Percentiles rank a stretch among this genome's conserved stretches.
phyloP scores from a whole-genome alignment of 306 rosid genomes.

The Spatholobus suberectus region DNA sequence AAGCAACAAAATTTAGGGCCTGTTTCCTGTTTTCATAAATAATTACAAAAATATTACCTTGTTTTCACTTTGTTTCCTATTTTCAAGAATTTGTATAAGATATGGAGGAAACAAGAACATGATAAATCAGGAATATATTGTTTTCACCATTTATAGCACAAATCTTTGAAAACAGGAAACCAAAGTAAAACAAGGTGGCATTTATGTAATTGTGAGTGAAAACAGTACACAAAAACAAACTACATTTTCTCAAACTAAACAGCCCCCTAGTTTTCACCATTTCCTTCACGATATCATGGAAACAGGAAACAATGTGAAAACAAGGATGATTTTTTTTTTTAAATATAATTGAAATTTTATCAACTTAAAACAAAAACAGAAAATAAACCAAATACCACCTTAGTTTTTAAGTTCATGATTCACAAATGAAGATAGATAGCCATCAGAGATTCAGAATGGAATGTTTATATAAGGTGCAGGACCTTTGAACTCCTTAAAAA shows the following conservation, averaged over 20 bases:
- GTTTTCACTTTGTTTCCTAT: not conserved
- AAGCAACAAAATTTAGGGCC: not conserved
- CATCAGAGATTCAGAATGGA: not conserved
- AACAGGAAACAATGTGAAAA: not conserved
- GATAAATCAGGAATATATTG: not conserved
- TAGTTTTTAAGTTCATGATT: not conserved
- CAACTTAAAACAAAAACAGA: not conserved
- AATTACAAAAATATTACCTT: not conserved
- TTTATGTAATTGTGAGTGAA: not conserved
- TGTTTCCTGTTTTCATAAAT: not conserved
- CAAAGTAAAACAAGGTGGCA: not conserved
- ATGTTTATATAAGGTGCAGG: not conserved
- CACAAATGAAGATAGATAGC: slow-evolving; percentile 23
- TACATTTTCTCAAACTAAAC: not conserved
- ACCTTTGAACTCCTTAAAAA: slow-evolving; percentile 2
- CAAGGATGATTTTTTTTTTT: not conserved
- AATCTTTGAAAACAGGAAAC: not conserved
- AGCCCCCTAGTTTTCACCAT: slow-evolving; percentile 7
- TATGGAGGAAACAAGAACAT: not conserved
- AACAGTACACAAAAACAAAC: not conserved
- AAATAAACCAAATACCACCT: not conserved
- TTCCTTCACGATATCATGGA: slow-evolving; percentile 15
- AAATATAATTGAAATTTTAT: not conserved
- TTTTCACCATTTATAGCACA: not conserved
- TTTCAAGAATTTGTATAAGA: not conserved